Conservation (phyloP, 192 early-diverging fungal species). For the Chytriomyces hyalinus region DNA sequence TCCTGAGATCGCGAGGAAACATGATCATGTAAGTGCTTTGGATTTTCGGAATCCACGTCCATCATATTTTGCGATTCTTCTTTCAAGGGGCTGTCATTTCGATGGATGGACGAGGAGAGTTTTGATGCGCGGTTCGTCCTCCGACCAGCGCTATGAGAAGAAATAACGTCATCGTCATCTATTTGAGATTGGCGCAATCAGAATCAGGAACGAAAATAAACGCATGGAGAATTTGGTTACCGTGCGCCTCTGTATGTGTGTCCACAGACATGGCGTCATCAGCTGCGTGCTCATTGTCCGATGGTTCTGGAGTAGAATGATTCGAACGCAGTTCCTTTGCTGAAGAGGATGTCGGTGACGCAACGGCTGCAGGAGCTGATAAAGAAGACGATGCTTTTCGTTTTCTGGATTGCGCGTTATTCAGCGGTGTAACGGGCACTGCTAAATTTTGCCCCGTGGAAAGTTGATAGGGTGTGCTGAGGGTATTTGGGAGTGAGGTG, state of each 20-base stretch:
- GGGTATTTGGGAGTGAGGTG: not conserved
- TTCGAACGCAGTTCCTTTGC: not conserved
- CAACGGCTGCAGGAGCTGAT: not conserved
- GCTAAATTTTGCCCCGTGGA: too few species aligned
- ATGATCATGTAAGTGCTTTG: too few species aligned
- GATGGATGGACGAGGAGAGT: not conserved
- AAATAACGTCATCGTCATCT: not conserved
- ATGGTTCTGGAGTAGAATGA: constrained; percentile 1
- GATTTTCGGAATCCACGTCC: not conserved
- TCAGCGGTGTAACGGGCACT: too few species aligned
- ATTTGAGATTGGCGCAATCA: not conserved
- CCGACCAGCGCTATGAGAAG: constrained; percentile 5
- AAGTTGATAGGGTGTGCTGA: not conserved
- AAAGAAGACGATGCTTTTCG: not conserved
- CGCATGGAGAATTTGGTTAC: not conserved
- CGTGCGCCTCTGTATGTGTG: not conserved
- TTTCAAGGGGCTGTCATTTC: constrained; percentile 4
- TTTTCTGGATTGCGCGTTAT: not conserved
- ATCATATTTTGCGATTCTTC: not conserved
- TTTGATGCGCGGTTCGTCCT: not conserved
- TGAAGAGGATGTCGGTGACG: not conserved
- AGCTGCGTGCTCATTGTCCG: not conserved
- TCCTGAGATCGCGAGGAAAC: too few species aligned
- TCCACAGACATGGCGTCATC: constrained; percentile 9
- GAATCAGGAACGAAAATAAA: not conserved